Evolutionary conservation across 805 yeast species (phyloP).

Genomic region (Suhomyces pyralidae): DNA sequence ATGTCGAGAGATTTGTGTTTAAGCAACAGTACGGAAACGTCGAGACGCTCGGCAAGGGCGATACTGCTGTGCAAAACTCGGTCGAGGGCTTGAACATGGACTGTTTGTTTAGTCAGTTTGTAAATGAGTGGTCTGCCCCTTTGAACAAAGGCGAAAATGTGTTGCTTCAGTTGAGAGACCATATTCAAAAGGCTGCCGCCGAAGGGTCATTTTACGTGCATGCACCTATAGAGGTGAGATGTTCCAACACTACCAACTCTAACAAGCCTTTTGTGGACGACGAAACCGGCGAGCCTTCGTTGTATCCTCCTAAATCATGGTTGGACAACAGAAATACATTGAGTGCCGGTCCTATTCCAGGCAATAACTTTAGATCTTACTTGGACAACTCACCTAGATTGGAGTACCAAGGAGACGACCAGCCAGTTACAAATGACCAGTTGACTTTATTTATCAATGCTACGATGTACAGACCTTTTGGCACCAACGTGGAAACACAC

Average conservation of each 20-base stretch:
- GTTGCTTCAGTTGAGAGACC: slow-evolving; percentile 57
- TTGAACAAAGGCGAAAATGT: slow-evolving; percentile 72
- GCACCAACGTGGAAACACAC: slow-evolving; percentile 64
- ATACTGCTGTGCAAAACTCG: slow-evolving; percentile 69
- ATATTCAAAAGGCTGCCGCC: slow-evolving; percentile 58
- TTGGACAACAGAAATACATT: slow-evolving; percentile 47
- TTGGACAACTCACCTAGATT: slow-evolving; percentile 77
- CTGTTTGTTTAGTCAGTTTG: slow-evolving; percentile 90
- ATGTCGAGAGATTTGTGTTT: slow-evolving; percentile 81
- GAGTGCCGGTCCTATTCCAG: slow-evolving; percentile 77
- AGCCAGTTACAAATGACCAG: slow-evolving; percentile 61
- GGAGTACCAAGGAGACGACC: slow-evolving; percentile 47
- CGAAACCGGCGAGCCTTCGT: slow-evolving; percentile 33
- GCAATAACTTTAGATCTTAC: slow-evolving; percentile 78
- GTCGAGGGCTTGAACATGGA: slow-evolving; percentile 93
- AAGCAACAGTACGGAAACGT: slow-evolving; percentile 76
- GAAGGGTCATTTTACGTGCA: slow-evolving; percentile 76
- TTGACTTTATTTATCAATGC: slow-evolving; percentile 87
- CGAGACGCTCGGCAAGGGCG: slow-evolving; percentile 62
- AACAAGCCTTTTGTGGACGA: slow-evolving; percentile 33
- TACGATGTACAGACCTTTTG: slow-evolving; percentile 94
- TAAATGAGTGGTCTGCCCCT: slow-evolving; percentile 97
- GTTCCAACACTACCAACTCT: slow-evolving; percentile 75
- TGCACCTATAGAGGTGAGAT: slow-evolving; percentile 92
- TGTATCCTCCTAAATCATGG: slow-evolving; percentile 47